Percentiles rank a stretch among this genome's conserved stretches.
phyloP scores from a whole-genome alignment of 1,139 yeast genomes.

The Scheffersomyces titani region DNA sequence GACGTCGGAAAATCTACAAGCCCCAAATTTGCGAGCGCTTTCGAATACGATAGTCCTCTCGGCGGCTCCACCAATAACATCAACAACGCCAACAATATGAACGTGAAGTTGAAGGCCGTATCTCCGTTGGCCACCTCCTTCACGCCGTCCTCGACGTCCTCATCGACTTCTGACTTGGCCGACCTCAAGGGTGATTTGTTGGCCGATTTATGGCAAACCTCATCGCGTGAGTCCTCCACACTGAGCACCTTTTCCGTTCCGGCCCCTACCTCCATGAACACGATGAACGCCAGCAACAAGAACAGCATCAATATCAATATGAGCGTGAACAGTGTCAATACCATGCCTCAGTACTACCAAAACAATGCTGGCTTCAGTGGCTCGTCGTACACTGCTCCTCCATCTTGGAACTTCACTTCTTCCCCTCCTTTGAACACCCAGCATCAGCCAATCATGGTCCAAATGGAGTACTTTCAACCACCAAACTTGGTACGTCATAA shows the following conservation, averaged over 20 bases:
- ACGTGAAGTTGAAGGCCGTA: background rate
- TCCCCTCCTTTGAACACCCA: background rate
- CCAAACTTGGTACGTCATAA: background rate
- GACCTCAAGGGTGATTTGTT: constrained; percentile 29
- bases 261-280: constrained; percentile 1
- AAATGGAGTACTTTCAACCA: background rate
- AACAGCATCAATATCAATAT: background rate
- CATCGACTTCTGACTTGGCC: constrained; percentile 23
- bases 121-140: constrained; percentile 19
- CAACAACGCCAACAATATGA: background rate
- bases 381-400: background rate
- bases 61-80: background rate
- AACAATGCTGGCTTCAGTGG: background rate
- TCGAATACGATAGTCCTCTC: background rate
- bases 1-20: background rate
- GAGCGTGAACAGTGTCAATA: background rate
- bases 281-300: background rate
- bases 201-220: constrained; percentile 38
- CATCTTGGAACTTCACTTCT: background rate
- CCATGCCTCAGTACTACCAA: background rate
- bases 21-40: background rate
- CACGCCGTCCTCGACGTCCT: constrained; percentile 21
- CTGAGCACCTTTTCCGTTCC: background rate
- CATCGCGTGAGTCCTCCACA: constrained; percentile 5
- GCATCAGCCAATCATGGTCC: background rate